Percentiles rank a stretch among this genome's conserved stretches.
These are phyloP conservation scores for Ogataea angusta DNA, from an alignment of 805 yeast genomes.

Conservation along the genomic window DNA sequence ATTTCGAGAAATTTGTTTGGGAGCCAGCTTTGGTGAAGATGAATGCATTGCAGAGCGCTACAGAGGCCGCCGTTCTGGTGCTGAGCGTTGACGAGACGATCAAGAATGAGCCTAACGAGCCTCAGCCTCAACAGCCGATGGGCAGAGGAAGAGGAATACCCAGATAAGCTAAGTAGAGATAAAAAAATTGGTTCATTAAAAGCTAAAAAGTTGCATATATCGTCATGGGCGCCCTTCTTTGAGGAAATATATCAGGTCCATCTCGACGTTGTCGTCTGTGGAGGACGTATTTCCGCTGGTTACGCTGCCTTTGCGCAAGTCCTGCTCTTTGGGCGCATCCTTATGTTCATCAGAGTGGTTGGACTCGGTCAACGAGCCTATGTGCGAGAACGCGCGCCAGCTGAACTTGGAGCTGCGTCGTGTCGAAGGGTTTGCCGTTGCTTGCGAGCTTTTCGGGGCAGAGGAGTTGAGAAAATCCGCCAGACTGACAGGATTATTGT, in stretches of 20 bases:
- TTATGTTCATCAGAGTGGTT: constrained; percentile 6
- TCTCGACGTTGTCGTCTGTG: constrained; percentile 18
- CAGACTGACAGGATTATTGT: constrained; percentile 14
- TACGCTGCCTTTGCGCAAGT: constrained; percentile 20
- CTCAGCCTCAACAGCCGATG: constrained; percentile 29
- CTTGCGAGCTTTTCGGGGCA: constrained; percentile 8
- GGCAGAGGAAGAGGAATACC: constrained; percentile 57
- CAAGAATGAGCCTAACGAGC: constrained; percentile 62
- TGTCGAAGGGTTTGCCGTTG: background rate
- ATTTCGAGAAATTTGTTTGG: constrained; percentile 88
- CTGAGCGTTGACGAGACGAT: constrained; percentile 96
- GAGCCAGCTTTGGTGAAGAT: constrained; percentile 94
- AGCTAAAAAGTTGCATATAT: background rate
- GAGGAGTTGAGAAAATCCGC: constrained; percentile 16
- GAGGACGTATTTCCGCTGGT: constrained; percentile 18
- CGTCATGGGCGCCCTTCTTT: constrained; percentile 11
- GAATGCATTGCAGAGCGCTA: constrained; percentile 92
- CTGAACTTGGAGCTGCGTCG: constrained; percentile 26
- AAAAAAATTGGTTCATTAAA: background rate
- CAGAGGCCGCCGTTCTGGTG: constrained; percentile 93
- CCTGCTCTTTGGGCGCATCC: constrained; percentile 8
- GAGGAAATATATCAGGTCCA: constrained; percentile 26
- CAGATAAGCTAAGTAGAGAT: constrained; percentile 14
- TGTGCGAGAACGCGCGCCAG: constrained; percentile 26
- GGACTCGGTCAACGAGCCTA: constrained; percentile 22